phyloP scores from a whole-genome alignment of 495 filamentous ascomycete species.

The Lepidopterella palustris region DNA sequence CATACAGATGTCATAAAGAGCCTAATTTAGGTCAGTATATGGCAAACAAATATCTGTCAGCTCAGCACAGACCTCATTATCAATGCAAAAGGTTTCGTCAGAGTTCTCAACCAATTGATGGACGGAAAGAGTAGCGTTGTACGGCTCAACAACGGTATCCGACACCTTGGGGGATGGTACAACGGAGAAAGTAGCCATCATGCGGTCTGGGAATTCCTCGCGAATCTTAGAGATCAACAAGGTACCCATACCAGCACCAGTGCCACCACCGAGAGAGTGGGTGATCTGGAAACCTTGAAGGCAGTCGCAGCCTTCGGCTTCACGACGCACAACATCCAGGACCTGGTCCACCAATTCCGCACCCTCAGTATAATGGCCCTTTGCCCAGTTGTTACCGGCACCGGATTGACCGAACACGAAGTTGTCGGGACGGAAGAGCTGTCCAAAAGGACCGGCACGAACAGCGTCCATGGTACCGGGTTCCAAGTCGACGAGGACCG shows the following conservation, averaged over 20 bases:
- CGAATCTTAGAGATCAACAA: conserved; percentile 99
- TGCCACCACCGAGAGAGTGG: conserved; percentile 99
- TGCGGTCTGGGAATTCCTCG: conserved; percentile 99
- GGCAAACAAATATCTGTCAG: background rate
- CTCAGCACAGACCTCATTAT: conserved; percentile 72
- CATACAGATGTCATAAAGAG: conserved; percentile 99
- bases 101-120: conserved; percentile 99
- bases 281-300: conserved; percentile 99
- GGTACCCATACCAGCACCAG: conserved; percentile 99
- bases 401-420: conserved; percentile 99
- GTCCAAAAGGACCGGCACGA: conserved; percentile 96
- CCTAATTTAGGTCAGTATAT: conserved; percentile 45
- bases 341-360: conserved; percentile 98
- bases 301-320: conserved; percentile 98
- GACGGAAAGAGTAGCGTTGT: conserved; percentile 98
- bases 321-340: conserved; percentile 95
- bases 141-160: conserved; percentile 99
- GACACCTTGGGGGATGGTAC: conserved; percentile 99
- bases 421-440: conserved; percentile 99
- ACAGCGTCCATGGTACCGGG: conserved; percentile 99
- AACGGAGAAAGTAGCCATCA: conserved; percentile 99
- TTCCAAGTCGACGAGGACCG: conserved; percentile 98
- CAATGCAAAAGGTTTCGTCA: conserved; percentile 99
- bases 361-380: conserved; percentile 99
- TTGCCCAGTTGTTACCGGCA: conserved; percentile 99